Evolutionary conservation across 257 asterid species (phyloP).

Genomic region (Solanum stenotomum): DNA sequence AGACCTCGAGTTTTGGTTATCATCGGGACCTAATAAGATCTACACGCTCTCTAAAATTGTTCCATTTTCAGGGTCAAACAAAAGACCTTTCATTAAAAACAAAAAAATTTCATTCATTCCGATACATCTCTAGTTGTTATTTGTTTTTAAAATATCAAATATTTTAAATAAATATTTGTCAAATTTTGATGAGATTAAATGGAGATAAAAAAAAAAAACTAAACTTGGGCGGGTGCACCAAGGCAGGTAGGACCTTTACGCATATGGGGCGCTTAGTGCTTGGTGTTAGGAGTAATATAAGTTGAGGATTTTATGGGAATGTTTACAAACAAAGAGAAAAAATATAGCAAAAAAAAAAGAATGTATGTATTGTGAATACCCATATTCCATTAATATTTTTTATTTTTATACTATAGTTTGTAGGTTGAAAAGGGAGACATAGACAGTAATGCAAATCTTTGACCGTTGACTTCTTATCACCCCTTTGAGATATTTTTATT

Average conservation of each 20-base stretch:
- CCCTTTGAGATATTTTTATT: background rate
- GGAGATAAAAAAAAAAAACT: background rate
- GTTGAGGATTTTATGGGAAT: constrained; percentile 30
- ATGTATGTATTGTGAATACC: constrained; percentile 5
- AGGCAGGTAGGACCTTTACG: constrained; percentile 25
- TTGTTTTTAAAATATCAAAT: background rate
- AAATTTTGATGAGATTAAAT: background rate
- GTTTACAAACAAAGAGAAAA: constrained; percentile 5
- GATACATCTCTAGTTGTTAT: background rate
- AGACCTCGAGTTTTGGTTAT: background rate
- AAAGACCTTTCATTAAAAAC: background rate
- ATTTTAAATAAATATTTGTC: no score
- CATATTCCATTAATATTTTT: background rate
- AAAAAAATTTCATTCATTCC: background rate
- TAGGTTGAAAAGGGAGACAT: constrained; percentile 42
- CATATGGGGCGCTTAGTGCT: constrained; percentile 48
- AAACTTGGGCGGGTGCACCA: constrained; percentile 10
- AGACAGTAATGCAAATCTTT: constrained; percentile 44
- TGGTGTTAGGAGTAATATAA: constrained; percentile 18
- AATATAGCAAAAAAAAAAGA: constrained; percentile 1
- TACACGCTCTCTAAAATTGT: background rate
- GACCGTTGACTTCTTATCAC: constrained; percentile 30
- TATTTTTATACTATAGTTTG: background rate
- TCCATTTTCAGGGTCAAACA: background rate
- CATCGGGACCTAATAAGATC: background rate